Percentiles rank a stretch among this genome's conserved stretches.
phyloP scores from a whole-genome alignment of 1,284 basidiomycete species.

The Neolentinus lepideus region DNA sequence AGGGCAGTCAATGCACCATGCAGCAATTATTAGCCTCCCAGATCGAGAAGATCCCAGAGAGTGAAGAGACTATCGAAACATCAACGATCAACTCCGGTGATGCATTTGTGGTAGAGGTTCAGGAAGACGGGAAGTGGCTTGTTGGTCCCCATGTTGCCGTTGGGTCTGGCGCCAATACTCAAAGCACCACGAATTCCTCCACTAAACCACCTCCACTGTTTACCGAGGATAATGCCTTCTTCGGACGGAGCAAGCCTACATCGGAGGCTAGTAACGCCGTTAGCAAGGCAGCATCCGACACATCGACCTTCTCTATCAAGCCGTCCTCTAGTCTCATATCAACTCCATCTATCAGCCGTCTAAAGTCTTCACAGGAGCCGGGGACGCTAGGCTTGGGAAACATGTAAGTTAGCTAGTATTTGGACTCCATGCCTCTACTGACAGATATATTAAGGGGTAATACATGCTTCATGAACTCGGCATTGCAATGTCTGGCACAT shows the following conservation, averaged over 20 bases:
- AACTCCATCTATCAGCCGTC: constrained; percentile 14
- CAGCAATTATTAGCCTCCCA: neutral
- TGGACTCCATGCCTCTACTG: constrained; percentile 6
- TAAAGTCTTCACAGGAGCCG: constrained; percentile 38
- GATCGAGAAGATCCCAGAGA: constrained; percentile 23
- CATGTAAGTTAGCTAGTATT: constrained; percentile 42
- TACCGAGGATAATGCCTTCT: constrained; percentile 48
- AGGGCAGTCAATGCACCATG: neutral
- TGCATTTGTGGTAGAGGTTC: constrained; percentile 61
- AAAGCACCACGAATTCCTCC: constrained; percentile 8
- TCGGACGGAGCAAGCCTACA: constrained; percentile 34
- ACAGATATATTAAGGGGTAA: constrained; percentile 53
- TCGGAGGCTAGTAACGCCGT: constrained; percentile 11
- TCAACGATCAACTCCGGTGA: constrained; percentile 31
- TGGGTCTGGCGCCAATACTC: constrained; percentile 9
- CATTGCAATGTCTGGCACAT: constrained; percentile 93
- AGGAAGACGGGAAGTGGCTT: constrained; percentile 45
- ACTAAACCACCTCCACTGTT: constrained; percentile 41
- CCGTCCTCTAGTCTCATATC: constrained; percentile 16
- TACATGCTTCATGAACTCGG: constrained; percentile 97
- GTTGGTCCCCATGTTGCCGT: constrained; percentile 23
- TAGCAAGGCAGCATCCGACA: constrained; percentile 24
- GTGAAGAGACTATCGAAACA: constrained; percentile 43
- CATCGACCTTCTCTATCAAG: constrained; percentile 25
- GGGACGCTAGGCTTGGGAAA: constrained; percentile 86